phyloP scores from a whole-genome alignment of 495 filamentous ascomycete genomes.

The Diplogelasinospora grovesii region DNA sequence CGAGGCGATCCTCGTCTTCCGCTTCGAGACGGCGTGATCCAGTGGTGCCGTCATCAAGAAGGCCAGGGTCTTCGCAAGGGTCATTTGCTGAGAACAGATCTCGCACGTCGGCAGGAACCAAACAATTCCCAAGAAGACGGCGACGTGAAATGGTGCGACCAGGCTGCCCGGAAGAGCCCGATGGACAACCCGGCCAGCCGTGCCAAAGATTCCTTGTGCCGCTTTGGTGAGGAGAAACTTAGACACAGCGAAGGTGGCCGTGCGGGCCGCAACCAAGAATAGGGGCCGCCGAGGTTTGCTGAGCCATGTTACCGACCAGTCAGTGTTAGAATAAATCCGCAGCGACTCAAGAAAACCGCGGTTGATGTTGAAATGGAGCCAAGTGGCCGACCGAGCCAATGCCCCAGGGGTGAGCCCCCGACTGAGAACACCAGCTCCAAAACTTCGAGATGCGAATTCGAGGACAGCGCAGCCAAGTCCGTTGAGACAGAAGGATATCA shows the following conservation, averaged over 20 bases:
- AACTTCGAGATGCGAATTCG: not conserved
- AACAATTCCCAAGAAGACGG: not conserved
- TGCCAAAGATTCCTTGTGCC: not conserved
- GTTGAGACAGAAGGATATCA: slow-evolving; percentile 32
- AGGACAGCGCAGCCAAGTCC: slow-evolving; percentile 2
- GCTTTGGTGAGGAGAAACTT: not conserved
- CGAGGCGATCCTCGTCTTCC: not conserved
- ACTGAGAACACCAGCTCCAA: not conserved
- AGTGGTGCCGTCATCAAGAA: not conserved
- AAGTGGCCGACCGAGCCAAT: not conserved
- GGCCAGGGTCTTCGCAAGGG: slow-evolving; percentile 1
- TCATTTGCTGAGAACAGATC: not conserved
- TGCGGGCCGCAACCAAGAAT: not conserved
- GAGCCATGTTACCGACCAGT: slow-evolving; percentile 1
- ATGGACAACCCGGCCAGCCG: not conserved
- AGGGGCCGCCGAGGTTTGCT: slow-evolving; percentile 1
- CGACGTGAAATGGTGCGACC: not conserved
- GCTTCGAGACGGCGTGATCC: slow-evolving; percentile 1
- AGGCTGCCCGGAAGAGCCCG: not conserved
- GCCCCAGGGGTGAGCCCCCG: not conserved
- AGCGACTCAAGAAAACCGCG: slow-evolving; percentile 2
- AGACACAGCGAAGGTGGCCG: not conserved
- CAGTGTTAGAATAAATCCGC: not conserved
- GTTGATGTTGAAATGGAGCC: slow-evolving; percentile 3
- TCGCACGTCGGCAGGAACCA: not conserved